Conservation (phyloP, 108 stramenopile species). For the Chaetoceros muelleri region DNA sequence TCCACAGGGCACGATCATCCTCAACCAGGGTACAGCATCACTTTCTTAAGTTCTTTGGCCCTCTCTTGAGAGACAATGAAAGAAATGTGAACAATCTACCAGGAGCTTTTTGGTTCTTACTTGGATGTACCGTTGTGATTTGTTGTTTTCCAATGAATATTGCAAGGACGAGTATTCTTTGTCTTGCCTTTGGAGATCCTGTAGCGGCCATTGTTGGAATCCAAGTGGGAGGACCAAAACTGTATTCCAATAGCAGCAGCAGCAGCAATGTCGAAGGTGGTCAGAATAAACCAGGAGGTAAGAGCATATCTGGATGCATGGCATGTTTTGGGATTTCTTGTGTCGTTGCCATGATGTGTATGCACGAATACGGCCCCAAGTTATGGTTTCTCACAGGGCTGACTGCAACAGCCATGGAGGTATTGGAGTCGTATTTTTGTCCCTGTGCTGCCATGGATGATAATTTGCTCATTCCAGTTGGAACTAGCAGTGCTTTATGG, state of each 20-base stretch:
- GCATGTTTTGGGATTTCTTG: background rate
- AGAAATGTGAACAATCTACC: background rate
- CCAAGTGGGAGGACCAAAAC: background rate
- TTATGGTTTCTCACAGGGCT: background rate
- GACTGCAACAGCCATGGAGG: background rate
- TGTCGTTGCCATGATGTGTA: background rate
- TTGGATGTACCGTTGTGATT: background rate
- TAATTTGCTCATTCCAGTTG: background rate
- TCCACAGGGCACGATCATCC: background rate
- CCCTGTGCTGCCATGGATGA: background rate
- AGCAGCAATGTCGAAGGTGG: no score
- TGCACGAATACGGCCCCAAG: background rate
- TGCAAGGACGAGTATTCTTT: background rate
- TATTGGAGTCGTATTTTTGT: background rate
- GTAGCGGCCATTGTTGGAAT: slow-evolving; percentile 1
- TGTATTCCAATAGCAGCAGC: background rate
- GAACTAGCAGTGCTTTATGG: background rate
- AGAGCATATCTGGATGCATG: background rate
- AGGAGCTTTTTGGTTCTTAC: slow-evolving; percentile 1
- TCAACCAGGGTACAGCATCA: background rate
- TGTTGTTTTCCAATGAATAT: background rate
- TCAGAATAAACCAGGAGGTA: no score
- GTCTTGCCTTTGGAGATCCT: slow-evolving; percentile 2
- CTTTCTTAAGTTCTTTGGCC: background rate
- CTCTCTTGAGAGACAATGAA: background rate